Percentiles rank a stretch among this genome's conserved stretches.
These are phyloP conservation scores for Lecanosticta acicola DNA, from an alignment of 2,329 filamentous ascomycete genomes.

Conservation along the genomic window DNA sequence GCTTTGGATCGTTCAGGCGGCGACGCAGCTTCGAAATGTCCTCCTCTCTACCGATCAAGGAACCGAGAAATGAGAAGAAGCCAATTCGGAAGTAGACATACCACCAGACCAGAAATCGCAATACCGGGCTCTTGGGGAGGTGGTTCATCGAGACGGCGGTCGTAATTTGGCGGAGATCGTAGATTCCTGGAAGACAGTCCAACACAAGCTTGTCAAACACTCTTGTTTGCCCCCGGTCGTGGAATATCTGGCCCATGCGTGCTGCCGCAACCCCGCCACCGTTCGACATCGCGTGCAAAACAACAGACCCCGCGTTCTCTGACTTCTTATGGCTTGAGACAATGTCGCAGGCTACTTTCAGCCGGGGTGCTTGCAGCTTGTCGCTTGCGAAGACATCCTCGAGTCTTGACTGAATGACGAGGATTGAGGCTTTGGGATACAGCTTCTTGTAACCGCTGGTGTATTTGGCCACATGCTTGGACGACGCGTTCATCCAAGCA, in stretches of 20 bases:
- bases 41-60: slow-evolving; percentile 9
- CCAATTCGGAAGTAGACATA: background rate
- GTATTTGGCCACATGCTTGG: slow-evolving; percentile 32
- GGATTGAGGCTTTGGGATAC: slow-evolving; percentile 25
- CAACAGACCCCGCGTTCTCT: slow-evolving; percentile 6
- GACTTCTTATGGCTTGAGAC: slow-evolving; percentile 11
- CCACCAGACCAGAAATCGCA: background rate
- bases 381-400: slow-evolving; percentile 18
- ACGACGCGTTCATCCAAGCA: slow-evolving; percentile 30
- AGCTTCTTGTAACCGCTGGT: slow-evolving; percentile 24
- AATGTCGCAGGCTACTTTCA: slow-evolving; percentile 17
- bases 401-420: slow-evolving; percentile 27
- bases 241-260: slow-evolving; percentile 17
- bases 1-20: slow-evolving; percentile 8
- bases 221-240: slow-evolving; percentile 1
- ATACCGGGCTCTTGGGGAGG: background rate
- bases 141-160: slow-evolving; percentile 1
- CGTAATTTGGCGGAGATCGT: background rate
- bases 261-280: slow-evolving; percentile 28
- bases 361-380: slow-evolving; percentile 2
- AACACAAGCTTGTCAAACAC: slow-evolving; percentile 5
- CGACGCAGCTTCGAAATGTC: slow-evolving; percentile 8
- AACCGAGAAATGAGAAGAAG: slow-evolving; percentile 3
- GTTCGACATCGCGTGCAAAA: slow-evolving; percentile 34
- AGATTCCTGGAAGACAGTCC: slow-evolving; percentile 3